Conservation (phyloP, 2,329 filamentous ascomycete genomes). For the Microascus cirrosus region DNA sequence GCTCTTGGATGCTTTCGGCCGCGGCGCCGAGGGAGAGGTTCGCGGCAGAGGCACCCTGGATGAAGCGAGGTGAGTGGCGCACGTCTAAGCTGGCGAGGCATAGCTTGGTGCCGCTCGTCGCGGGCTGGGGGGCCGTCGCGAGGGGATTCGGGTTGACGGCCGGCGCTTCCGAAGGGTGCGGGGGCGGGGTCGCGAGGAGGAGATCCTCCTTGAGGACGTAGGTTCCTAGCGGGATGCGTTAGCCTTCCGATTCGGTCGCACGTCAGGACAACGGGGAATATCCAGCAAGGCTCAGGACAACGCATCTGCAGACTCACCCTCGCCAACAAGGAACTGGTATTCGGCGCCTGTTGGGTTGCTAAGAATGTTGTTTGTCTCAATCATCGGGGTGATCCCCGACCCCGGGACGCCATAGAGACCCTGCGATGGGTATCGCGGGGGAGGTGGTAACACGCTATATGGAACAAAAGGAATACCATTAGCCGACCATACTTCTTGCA, state of each 20-base stretch:
- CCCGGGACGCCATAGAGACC: slow-evolving; percentile 60
- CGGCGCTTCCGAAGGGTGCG: slow-evolving; percentile 88
- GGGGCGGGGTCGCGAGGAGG: slow-evolving; percentile 84
- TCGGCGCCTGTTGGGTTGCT: slow-evolving; percentile 71
- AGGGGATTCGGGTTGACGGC: slow-evolving; percentile 83
- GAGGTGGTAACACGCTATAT: slow-evolving; percentile 70
- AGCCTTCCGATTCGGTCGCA: neutral
- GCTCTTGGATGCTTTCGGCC: slow-evolving; percentile 44
- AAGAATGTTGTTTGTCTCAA: slow-evolving; percentile 90
- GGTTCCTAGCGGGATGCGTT: slow-evolving; percentile 47
- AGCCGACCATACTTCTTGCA: neutral
- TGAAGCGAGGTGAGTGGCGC: slow-evolving; percentile 39
- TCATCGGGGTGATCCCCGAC: slow-evolving; percentile 59
- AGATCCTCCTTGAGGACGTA: slow-evolving; percentile 88
- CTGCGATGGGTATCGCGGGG: slow-evolving; percentile 69
- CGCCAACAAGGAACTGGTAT: slow-evolving; percentile 83
- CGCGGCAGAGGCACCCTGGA: slow-evolving; percentile 42
- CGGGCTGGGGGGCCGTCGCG: slow-evolving; percentile 73
- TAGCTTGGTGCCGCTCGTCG: slow-evolving; percentile 72
- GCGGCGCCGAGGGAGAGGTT: slow-evolving; percentile 31
- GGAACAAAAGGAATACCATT: neutral
- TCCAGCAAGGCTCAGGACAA: neutral
- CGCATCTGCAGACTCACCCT: slow-evolving; percentile 47
- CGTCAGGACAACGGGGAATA: neutral
- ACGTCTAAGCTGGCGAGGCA: slow-evolving; percentile 64